Evolutionary conservation across 345 rosid genomes (phyloP).

Genomic region (Ceriops tagal): DNA sequence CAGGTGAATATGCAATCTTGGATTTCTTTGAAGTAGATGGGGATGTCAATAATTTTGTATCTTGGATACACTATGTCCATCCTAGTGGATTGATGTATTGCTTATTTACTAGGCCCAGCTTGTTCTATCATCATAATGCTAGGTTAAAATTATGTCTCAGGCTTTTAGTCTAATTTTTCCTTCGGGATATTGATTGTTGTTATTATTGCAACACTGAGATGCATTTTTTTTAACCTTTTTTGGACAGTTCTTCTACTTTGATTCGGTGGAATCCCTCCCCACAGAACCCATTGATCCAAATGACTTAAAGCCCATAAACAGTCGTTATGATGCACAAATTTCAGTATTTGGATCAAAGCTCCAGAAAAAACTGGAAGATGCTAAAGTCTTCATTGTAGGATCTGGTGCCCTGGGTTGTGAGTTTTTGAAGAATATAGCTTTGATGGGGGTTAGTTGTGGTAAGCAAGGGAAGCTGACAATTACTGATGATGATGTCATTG

Average conservation of each 20-base stretch:
- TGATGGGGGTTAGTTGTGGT: slow-evolving; percentile 96
- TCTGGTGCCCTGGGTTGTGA: slow-evolving; percentile 99
- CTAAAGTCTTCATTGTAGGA: slow-evolving; percentile 73
- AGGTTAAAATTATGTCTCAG: too few relatives aligned
- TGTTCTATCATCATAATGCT: too few relatives aligned
- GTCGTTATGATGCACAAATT: slow-evolving; percentile 95
- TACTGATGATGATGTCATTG: slow-evolving; percentile 97
- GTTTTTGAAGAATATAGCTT: slow-evolving; percentile 81
- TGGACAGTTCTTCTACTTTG: slow-evolving; percentile 88
- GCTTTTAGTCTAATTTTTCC: too few relatives aligned
- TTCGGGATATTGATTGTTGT: neutral
- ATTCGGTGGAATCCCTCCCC: slow-evolving; percentile 91
- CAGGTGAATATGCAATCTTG: slow-evolving; percentile 43
- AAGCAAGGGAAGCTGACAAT: slow-evolving; percentile 64
- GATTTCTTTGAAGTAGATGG: too few relatives aligned
- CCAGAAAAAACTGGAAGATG: slow-evolving; percentile 88
- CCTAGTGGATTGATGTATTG: too few relatives aligned
- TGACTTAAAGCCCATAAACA: slow-evolving; percentile 62
- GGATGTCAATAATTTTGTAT: too few relatives aligned
- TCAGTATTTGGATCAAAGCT: slow-evolving; percentile 90
- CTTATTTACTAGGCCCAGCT: too few relatives aligned
- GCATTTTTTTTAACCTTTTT: neutral
- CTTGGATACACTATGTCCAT: too few relatives aligned
- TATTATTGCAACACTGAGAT: neutral
- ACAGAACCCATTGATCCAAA: slow-evolving; percentile 58